Evolutionary conservation across 2,329 filamentous ascomycete genomes (phyloP), one percentile per base, ranked within the genome.

Genomic region (Epichloe amarillans): DNA sequence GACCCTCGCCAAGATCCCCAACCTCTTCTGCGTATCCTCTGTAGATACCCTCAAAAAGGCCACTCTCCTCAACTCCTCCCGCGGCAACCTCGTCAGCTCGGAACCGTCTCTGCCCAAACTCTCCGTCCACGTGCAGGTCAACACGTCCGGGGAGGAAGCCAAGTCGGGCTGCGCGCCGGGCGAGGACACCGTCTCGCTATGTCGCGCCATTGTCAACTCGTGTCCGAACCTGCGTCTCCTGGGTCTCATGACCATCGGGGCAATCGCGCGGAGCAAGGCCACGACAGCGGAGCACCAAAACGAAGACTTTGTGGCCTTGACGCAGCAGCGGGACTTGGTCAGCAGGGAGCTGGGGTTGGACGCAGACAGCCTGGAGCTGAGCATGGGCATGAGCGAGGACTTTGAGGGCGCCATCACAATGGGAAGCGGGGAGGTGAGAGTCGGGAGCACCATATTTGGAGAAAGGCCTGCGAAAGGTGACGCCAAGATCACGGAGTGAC

Each of bases 301-400:
- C 65, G 88, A 94, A 66, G 93, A 98, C 68, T 97, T 97, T 64
- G 66, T 81, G 4, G 64, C 70, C 4, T 66, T 98, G 62, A 73
- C 71, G 47, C 75, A 84, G 61, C 83, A 86, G 63, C 73, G 87
- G 51, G 86, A 94, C 64, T 66, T 79, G 14, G 80, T 96, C 2
- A 78, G 75, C 2, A 62, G 69, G 61, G 83, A 70, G 53, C 60
- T 72, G 19, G 62, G 62, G 1, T 50, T 71, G 47, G 64, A 72
- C 15, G 68, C 71, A n/a, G 74, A 75, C 54, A 56, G 52, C n/a
- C 64, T 96, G 60, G 89, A 96, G 72, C 67, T 97, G 68, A 96
- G 90, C 68, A 98, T 98, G 91, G 91, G 91, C 6, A 98, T 98
- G 93, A 96, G 89, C 64, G 82, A 88, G 62, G 93, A 98, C 67